These are phyloP conservation scores for Agrocybe praecox DNA, from an alignment of 768 basidiomycete genomes.

Conservation along the genomic window DNA sequence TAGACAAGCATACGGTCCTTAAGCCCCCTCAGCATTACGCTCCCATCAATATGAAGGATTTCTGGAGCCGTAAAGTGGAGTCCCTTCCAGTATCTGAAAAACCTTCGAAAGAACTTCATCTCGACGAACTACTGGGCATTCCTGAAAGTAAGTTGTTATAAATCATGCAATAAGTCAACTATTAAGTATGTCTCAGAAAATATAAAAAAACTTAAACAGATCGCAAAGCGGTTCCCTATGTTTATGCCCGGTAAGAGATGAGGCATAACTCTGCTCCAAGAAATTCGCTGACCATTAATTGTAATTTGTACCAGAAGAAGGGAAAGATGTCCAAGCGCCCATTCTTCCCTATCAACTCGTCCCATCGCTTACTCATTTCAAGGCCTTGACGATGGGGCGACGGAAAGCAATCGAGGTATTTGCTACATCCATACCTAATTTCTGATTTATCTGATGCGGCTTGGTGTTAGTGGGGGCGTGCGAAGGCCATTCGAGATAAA, in stretches of 20 bases:
- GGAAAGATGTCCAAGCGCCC: constrained; percentile 21
- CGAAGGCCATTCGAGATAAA: constrained; percentile 44
- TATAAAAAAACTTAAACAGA: constrained; percentile 28
- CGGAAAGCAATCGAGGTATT: constrained; percentile 55
- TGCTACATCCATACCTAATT: not conserved
- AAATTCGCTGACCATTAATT: not conserved
- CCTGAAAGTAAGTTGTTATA: not conserved
- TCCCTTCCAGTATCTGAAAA: not conserved
- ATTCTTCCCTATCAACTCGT: constrained; percentile 44
- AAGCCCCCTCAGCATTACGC: constrained; percentile 33
- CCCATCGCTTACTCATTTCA: constrained; percentile 33
- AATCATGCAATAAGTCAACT: not conserved
- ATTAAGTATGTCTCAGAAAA: constrained; percentile 20
- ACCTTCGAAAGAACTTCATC: not conserved
- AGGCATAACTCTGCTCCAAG: not conserved
- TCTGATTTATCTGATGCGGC: not conserved
- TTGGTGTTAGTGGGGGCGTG: constrained; percentile 46
- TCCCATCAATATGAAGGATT: constrained; percentile 32
- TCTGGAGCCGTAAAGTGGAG: constrained; percentile 34
- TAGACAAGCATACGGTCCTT: constrained; percentile 48
- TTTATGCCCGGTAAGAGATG: constrained; percentile 36
- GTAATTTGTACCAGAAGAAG: constrained; percentile 24
- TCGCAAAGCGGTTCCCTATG: constrained; percentile 44
- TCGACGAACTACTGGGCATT: not conserved
- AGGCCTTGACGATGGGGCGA: constrained; percentile 40